Percentiles rank a stretch among this genome's conserved stretches.
phyloP scores from a whole-genome alignment of 495 filamentous ascomycete genomes.

The Talaromyces proteolyticus region DNA sequence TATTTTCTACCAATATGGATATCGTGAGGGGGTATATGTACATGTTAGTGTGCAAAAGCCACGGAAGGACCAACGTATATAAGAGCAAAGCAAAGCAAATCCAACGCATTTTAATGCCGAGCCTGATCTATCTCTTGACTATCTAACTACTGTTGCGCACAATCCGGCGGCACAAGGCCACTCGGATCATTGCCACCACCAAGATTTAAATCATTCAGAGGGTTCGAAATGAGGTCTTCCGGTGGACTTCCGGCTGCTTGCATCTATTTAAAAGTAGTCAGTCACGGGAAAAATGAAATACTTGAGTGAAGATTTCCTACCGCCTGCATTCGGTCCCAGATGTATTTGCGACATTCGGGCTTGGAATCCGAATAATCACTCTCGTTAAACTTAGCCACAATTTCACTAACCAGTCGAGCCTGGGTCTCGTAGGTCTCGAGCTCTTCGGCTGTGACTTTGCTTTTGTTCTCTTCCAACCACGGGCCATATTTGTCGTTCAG shows the following conservation, averaged over 20 bases:
- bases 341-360: conserved; percentile 77
- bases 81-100: neutral
- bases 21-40: conserved; percentile 19
- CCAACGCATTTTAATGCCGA: neutral
- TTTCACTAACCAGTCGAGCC: conserved; percentile 74
- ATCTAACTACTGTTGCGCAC: conserved; percentile 28
- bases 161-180: conserved; percentile 28
- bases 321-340: conserved; percentile 96
- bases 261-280: conserved; percentile 52
- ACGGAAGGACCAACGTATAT: neutral
- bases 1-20: neutral
- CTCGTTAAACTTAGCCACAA: conserved; percentile 83
- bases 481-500: conserved; percentile 81
- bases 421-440: conserved; percentile 76
- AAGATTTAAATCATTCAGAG: conserved; percentile 30
- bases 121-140: neutral
- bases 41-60: conserved; percentile 9
- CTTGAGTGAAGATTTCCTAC: conserved; percentile 52
- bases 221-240: conserved; percentile 79
- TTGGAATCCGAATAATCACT: conserved; percentile 73
- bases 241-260: conserved; percentile 90
- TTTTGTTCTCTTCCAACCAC: conserved; percentile 78
- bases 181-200: conserved; percentile 10
- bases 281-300: conserved; percentile 3
- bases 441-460: conserved; percentile 58